These are phyloP conservation scores for Rhynchospora tenuis DNA, from an alignment of 176 grass and related monocot species.

Conservation along the genomic window DNA sequence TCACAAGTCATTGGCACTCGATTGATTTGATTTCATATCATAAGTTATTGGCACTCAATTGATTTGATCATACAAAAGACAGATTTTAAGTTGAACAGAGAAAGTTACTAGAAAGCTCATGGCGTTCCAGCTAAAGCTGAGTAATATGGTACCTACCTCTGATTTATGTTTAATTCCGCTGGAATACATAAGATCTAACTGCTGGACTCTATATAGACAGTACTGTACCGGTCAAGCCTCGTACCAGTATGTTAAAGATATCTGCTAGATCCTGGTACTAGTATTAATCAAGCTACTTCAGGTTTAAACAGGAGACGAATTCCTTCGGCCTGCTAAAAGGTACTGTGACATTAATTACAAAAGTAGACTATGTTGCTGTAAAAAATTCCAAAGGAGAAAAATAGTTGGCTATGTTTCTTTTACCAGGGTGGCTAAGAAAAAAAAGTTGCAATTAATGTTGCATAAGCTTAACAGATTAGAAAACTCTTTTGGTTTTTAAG, in stretches of 20 bases:
- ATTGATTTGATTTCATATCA: background rate
- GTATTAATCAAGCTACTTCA: background rate
- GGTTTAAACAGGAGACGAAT: too few relatives aligned
- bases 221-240: background rate
- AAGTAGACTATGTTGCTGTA: background rate
- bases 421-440: background rate
- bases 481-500: background rate
- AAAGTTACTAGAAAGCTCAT: conserved; percentile 1
- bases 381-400: background rate
- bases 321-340: too few relatives aligned
- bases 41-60: background rate
- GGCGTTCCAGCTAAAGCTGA: background rate
- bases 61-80: background rate
- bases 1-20: background rate
- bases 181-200: background rate
- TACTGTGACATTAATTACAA: too few relatives aligned
- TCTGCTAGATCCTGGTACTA: background rate
- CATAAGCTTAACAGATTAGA: background rate
- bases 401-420: background rate
- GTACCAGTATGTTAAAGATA: background rate
- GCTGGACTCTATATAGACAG: background rate
- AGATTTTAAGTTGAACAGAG: background rate
- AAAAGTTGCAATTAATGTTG: background rate
- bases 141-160: background rate
- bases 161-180: background rate